A percentile compares a stretch with the other conserved stretches of the same genome.
phyloP scores from a whole-genome alignment of 805 yeast species.

The Suhomyces sp. region DNA sequence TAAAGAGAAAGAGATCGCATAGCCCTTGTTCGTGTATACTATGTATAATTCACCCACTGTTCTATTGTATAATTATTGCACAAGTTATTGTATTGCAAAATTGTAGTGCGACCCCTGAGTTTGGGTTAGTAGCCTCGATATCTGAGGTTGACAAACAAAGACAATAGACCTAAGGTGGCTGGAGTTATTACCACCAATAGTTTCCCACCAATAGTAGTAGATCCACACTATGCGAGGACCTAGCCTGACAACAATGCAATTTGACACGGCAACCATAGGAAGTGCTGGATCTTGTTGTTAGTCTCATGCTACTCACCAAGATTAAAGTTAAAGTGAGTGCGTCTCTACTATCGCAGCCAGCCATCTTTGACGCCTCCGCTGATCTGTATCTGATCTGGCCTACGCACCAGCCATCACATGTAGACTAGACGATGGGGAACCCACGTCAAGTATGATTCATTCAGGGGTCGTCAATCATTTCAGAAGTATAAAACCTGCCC shows the following conservation, averaged over 20 bases:
- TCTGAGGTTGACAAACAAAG: background rate
- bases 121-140: background rate
- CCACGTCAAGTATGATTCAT: background rate
- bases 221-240: background rate
- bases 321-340: background rate
- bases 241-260: background rate
- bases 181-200: background rate
- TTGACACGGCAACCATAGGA: background rate
- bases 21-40: background rate
- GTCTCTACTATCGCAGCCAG: slow-evolving; percentile 1
- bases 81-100: background rate
- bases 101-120: background rate
- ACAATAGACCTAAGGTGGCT: background rate
- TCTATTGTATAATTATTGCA: background rate
- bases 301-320: background rate
- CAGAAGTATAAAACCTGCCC: background rate
- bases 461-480: background rate
- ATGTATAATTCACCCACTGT: background rate
- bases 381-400: background rate
- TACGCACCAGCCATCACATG: slow-evolving; percentile 3
- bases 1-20: background rate
- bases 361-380: background rate
- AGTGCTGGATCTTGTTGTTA: background rate
- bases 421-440: background rate
- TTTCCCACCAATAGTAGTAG: background rate